Percentiles rank a stretch among this genome's conserved stretches.
Conservation (phyloP, 345 rosid species). For the Corymbia maculata region DNA sequence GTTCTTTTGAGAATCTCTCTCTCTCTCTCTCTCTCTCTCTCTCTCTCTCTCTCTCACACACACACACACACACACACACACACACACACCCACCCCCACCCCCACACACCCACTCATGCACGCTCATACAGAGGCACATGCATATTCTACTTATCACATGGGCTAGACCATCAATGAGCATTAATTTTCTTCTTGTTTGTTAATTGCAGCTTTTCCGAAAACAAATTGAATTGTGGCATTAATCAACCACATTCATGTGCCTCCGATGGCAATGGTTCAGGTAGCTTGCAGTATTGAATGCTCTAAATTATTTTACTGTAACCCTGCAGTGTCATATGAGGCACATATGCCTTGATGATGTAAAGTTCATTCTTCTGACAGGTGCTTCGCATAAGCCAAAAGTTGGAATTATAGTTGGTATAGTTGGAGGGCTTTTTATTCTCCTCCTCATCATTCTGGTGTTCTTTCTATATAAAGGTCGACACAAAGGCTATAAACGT, state of each 20-base stretch:
- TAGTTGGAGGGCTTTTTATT: slow-evolving; percentile 45
- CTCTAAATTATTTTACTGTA: background rate
- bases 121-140: background rate
- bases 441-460: slow-evolving; percentile 49
- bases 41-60: background rate
- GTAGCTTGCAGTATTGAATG: slow-evolving; percentile 13
- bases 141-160: background rate
- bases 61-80: background rate
- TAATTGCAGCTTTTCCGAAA: slow-evolving; percentile 65
- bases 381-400: slow-evolving; percentile 61
- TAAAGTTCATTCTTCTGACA: slow-evolving; percentile 8
- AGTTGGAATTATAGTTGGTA: slow-evolving; percentile 61
- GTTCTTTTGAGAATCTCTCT: background rate
- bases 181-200: background rate
- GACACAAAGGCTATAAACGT: slow-evolving; percentile 49
- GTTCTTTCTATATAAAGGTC: slow-evolving; percentile 49
- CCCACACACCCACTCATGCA: accelerated
- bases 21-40: background rate
- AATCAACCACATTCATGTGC: slow-evolving; percentile 34
- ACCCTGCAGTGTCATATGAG: background rate
- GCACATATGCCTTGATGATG: background rate
- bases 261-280: slow-evolving; percentile 41
- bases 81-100: too few species aligned
- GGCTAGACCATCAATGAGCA: background rate
- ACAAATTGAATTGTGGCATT: slow-evolving; percentile 57